Evolutionary conservation across 2,329 filamentous ascomycete species (phyloP), one percentile per base, ranked within the genome.

Genomic region (Diplodia corticola): DNA sequence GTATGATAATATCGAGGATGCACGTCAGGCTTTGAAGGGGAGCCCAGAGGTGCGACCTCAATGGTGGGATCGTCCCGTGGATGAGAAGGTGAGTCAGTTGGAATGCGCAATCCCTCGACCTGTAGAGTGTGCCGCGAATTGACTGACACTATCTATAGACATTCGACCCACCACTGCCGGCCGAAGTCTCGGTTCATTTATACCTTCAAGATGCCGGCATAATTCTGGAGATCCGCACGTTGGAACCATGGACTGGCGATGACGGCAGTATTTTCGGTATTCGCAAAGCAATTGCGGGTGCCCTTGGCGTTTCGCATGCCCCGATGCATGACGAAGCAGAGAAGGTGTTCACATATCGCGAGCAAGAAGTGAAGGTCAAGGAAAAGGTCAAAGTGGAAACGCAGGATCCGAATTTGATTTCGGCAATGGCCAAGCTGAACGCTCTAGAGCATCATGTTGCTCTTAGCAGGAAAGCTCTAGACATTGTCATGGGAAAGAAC

Each of bases 371-470:
- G 2, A 89, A 88, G 69, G 94, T 98, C 53, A 88, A 89, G 70
- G 94, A 97, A 76, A 97, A 97, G 80, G 86, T 97, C 4, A 85
- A 91, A 48, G 89, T 97, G 1, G 93, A 97, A 77, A 94, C 88
- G 72, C 91, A 93, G 65, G 93, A 98, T 76, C 94, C 94, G 1
- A 93, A 88, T 71, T 76, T 97, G 69, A 88, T 97, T 76, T 90
- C 91, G 40, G 83, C 95, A 37, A 89, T 91, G 76, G 90, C 92
- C 5, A 97, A 97, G 79, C 81, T 97, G 70, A 87, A 85, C 33
- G 92, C 91, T 4, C 79, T 97, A 66, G 89, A 90, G 69, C 87
- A 93, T 72, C 89, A 89, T 68, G 83, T 97, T 22, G 82, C 84
- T 66, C 82, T 91, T 69, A 89, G 89, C 69, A 84, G 91, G 71